Base-by-base conservation (phyloP, 192 early-diverging fungal genomes). In the Coemansia sp. region DNA sequence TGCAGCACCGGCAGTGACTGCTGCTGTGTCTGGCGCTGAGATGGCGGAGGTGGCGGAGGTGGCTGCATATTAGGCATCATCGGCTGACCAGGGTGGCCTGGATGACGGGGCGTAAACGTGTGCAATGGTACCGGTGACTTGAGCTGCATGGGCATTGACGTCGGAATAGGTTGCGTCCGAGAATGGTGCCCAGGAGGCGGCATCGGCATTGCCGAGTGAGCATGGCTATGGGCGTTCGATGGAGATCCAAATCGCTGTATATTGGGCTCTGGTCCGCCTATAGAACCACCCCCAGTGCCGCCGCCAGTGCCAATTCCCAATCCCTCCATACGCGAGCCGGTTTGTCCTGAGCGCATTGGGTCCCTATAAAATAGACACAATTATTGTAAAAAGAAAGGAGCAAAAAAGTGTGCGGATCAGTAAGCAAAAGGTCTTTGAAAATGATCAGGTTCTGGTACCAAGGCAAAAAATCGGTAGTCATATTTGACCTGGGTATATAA, bases 191-290 rank as follows among this genome's bases (percentile, higher is more conserved):
- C 51, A 0, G 62, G 59, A 41, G 69, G 66, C 5, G 73, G 73
- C 63, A 73, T 48, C 2, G 73, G 70, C 65, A 80, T 80, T 12
- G 78, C 73, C 25, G 79, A 70, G 12, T 57, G 59, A 1, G n/a
- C 59, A 38, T 61, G 59, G 29, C 58, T 51, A 45, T 68, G 67
- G 37, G 46, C 37, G 9, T 69, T 63, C 63, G 65, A 31, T 23
- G 59, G 66, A 15, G 73, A 63, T 34, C 62, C 63, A 50, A 64
- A 70, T 9, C 62, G 69, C 19, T 61, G 34, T 23, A 44, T 38
- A 34, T 23, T 41, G 48, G 50, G 48, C 27, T 70, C 69, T 31
- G 69, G 51, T 15, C 62, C 62, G 34, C 34, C 36, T 1, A 36
- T 39, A 17, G 31, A 44, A 15, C 59, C 55, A 15, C 67, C 21